Evolutionary conservation across 768 basidiomycete genomes (phyloP).

Genomic region (Mycena vulgaris): DNA sequence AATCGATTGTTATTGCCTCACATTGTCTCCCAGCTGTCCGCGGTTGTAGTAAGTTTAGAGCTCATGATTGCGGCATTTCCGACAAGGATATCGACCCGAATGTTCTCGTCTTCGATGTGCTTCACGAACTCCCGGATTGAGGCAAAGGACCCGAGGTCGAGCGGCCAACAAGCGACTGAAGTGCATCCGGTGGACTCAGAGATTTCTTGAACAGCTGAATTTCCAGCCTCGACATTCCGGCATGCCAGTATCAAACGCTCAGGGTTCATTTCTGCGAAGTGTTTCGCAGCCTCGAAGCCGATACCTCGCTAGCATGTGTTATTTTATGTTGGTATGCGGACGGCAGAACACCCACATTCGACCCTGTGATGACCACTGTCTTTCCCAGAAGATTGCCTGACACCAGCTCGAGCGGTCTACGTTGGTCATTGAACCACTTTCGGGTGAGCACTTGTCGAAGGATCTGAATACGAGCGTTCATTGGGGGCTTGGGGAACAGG

Average conservation of each 20-base stretch:
- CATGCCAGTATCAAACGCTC: constrained; percentile 6
- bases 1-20: background rate
- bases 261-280: no score
- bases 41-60: background rate
- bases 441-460: background rate
- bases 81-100: background rate
- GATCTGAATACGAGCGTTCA: background rate
- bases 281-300: background rate
- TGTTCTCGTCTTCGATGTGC: background rate
- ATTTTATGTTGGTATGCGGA: no score
- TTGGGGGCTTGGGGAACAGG: no score
- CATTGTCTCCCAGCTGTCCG: background rate
- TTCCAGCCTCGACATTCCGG: constrained; percentile 7
- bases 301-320: background rate
- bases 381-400: background rate
- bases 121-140: background rate
- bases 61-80: constrained; percentile 7
- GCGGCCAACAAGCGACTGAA: background rate
- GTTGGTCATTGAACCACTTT: constrained; percentile 6
- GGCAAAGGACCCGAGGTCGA: background rate
- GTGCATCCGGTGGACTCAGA: background rate
- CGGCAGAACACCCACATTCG: background rate
- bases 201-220: background rate
- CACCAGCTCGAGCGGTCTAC: background rate
- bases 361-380: constrained; percentile 5